Base-by-base conservation (phyloP, 2,329 filamentous ascomycete species). In the Cladophialophora psammophila region DNA sequence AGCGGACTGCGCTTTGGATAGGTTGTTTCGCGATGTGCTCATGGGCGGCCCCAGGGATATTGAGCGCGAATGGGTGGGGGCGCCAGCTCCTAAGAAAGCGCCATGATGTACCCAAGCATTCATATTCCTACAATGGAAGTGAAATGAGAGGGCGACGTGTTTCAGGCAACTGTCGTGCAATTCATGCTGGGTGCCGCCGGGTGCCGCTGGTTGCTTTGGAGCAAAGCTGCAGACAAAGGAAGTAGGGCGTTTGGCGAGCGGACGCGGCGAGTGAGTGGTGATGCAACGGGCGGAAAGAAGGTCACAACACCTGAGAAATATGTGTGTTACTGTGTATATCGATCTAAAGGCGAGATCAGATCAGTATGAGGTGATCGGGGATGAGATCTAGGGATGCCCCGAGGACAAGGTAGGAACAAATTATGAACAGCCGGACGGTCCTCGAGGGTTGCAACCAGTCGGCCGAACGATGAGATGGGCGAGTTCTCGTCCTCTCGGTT, bases 1-100 rank as follows among this genome's bases (percentile, higher is more conserved):
- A 20, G 78, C 79, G 1, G 81, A 83, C 60, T 80, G 80, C 66
- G 80, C 78, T 72, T 80, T 82, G 20, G 75, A 77, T n/a, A 82
- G 74, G 20, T 76, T 32, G 45, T 65, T 61, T 18, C 58, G 68
- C 57, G 58, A 56, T 18, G 34, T 35, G 52, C 56, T 36, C 36
- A 61, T 61, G 38, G 69, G 62, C 56, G 69, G 66, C 20, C 68
- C 66, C 42, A 72, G 63, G n/a, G 69, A 70, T 58, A 65, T 58
- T 52, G 71, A 70, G 42, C 68, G 68, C 32, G 68, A 68, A 40
- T 70, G 68, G 10, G 63, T 61, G 18, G 66, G 60, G 34, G 57
- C 35, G 26, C 56, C 57, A 52, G 58, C 63, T 64, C 70, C 67
- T 69, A 72, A 62, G 57, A 69, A 66, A 57, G 67, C 50, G 61